A percentile compares a stretch with the other conserved stretches of the same genome.
These are phyloP conservation scores for Picochlorum sp. DNA, from an alignment of 139 green algal species.

Conservation along the genomic window DNA sequence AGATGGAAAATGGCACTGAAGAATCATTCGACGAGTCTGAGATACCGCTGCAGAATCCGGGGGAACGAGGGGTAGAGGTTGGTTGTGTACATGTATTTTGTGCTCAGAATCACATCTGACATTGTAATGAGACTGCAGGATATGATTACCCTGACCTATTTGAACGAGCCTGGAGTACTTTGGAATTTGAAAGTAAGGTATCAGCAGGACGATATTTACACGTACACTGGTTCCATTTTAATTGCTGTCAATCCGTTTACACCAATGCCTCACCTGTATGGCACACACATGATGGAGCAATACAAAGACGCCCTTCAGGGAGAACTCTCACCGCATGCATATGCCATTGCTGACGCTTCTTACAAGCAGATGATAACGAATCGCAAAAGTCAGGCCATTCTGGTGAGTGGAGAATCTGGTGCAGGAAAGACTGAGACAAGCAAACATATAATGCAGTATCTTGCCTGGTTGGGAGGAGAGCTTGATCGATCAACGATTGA, in stretches of 20 bases:
- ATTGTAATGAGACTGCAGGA: slow-evolving; percentile 52
- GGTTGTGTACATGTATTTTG: neutral
- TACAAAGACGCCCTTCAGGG: slow-evolving; percentile 73
- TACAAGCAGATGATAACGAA: slow-evolving; percentile 79
- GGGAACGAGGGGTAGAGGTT: slow-evolving; percentile 69
- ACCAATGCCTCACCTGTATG: slow-evolving; percentile 75
- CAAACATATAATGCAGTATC: slow-evolving; percentile 98
- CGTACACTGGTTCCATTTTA: slow-evolving; percentile 85
- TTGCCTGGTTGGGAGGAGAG: slow-evolving; percentile 77
- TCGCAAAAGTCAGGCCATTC: slow-evolving; percentile 71
- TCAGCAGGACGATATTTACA: slow-evolving; percentile 87
- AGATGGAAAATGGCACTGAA: slow-evolving; percentile 36
- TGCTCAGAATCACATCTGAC: neutral
- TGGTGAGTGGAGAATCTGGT: slow-evolving; percentile 89
- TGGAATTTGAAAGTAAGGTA: slow-evolving; percentile 81
- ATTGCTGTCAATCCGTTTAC: slow-evolving; percentile 91
- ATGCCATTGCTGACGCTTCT: slow-evolving; percentile 78
- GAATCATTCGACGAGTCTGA: slow-evolving; percentile 47
- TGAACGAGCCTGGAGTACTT: slow-evolving; percentile 96
- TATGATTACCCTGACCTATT: slow-evolving; percentile 96
- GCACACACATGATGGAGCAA: slow-evolving; percentile 87
- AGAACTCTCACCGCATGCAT: slow-evolving; percentile 88
- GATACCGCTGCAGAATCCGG: slow-evolving; percentile 72
- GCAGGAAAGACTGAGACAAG: slow-evolving; percentile 99
- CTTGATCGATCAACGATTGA: slow-evolving; percentile 11